Evolutionary conservation across 2,329 filamentous ascomycete genomes (phyloP).

Genomic region (Thelonectria rubi): DNA sequence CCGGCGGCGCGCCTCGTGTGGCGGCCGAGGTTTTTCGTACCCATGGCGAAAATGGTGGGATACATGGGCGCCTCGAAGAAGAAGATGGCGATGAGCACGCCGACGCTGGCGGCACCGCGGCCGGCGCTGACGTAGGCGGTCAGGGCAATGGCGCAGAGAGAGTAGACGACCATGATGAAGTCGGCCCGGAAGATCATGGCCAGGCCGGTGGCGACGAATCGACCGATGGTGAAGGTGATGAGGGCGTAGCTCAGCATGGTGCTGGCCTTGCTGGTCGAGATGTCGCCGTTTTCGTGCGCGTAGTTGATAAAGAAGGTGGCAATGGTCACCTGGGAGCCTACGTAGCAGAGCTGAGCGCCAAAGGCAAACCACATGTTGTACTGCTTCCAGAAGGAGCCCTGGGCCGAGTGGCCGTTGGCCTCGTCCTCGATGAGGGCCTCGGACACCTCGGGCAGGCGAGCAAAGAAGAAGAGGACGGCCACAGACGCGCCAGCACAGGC

Average conservation of each 20-base stretch:
- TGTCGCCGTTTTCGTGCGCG: constrained; percentile 65
- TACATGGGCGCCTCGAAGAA: constrained; percentile 86
- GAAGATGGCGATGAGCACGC: constrained; percentile 75
- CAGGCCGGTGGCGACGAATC: constrained; percentile 74
- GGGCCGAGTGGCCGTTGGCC: constrained; percentile 59
- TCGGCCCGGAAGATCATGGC: constrained; percentile 69
- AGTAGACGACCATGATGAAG: constrained; percentile 74
- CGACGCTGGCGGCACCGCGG: constrained; percentile 56
- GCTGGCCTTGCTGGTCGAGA: constrained; percentile 59
- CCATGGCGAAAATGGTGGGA: constrained; percentile 81
- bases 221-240: constrained; percentile 76
- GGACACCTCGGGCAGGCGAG: constrained; percentile 76
- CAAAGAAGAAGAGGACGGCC: constrained; percentile 71
- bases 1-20: constrained; percentile 81
- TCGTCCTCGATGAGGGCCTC: constrained; percentile 52
- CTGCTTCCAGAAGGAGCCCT: constrained; percentile 73
- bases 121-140: constrained; percentile 57
- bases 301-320: constrained; percentile 79
- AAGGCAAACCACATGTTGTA: constrained; percentile 80
- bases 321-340: constrained; percentile 74
- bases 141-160: constrained; percentile 69
- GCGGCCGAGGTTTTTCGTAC: constrained; percentile 77
- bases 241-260: constrained; percentile 79
- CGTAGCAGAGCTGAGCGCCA: constrained; percentile 81
- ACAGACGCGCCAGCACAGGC: constrained; percentile 73